Evolutionary conservation across 2,329 filamentous ascomycete species (phyloP).

Genomic region (Neonectria faginata): DNA sequence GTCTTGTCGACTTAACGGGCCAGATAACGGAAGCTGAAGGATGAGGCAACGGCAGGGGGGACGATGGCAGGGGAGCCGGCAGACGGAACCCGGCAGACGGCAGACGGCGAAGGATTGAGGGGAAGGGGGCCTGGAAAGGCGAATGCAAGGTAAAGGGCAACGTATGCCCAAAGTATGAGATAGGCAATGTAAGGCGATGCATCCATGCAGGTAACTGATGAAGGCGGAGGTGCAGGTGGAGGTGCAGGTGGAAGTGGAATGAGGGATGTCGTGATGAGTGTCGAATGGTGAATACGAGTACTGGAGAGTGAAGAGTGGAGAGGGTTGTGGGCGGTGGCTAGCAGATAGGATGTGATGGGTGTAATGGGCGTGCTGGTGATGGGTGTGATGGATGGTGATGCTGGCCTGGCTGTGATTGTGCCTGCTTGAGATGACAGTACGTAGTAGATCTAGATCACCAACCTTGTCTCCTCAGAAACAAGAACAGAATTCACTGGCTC

Average conservation of each 20-base stretch:
- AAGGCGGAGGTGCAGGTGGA: not conserved
- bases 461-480: slow-evolving; percentile 1
- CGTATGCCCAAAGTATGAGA: slow-evolving; percentile 14
- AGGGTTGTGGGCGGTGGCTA: not conserved
- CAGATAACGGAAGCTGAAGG: slow-evolving; percentile 9
- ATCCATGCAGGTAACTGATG: slow-evolving; percentile 9
- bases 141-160: not conserved
- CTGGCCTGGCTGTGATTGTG: not conserved
- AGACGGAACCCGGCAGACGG: slow-evolving; percentile 5
- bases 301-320: not conserved
- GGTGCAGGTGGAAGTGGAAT: slow-evolving; percentile 6
- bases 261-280: slow-evolving; percentile 6
- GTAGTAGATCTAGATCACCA: not conserved
- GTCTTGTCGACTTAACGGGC: slow-evolving; percentile 13
- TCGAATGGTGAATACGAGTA: not conserved
- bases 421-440: not conserved
- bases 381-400: not conserved
- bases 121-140: not conserved
- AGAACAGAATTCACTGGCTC: not conserved
- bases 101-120: slow-evolving; percentile 7
- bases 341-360: not conserved
- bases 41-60: slow-evolving; percentile 1
- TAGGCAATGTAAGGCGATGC: slow-evolving; percentile 12
- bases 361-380: not conserved
- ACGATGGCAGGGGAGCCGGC: not conserved